Base-by-base conservation (phyloP, 2,329 filamentous ascomycete species). In the Delphinella strobiligena region DNA sequence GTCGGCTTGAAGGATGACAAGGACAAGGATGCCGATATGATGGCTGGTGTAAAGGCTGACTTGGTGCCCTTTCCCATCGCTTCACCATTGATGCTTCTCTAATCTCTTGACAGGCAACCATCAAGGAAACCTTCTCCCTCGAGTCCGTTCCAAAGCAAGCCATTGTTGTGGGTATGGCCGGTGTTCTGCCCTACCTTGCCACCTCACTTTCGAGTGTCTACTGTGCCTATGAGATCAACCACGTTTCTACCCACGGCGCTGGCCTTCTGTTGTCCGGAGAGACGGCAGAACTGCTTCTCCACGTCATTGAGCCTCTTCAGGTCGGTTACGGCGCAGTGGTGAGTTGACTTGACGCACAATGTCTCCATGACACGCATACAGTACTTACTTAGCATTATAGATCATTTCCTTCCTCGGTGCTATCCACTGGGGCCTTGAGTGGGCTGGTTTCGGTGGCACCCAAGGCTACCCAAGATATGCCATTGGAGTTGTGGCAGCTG, bases 361-460 rank as follows among this genome's bases (percentile, higher is more conserved):
- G 12, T 24, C n/a, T 10, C 5, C n/a, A n/a, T n/a, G n/a, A n/a
- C 9, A 19, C 30, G 16, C 4, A 17, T 15, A 10, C 10, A 3
- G n/a, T 22, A n/a, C 24, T 36, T 4, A 40, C 30, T 5, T 19
- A 11, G 36, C 14, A 30, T 5, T 19, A n/a, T 46, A 82, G 78
- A 91, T 94, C 52, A 82, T 94, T 51, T 93, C 87, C 19, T 95
- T 94, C 69, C 74, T 95, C 1, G 89, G 89, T 33, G 88, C 88
- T 24, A 79, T 94, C 53, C 89, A 95, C 62, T 95, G 89, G 82
- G 88, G 88, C 41, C 70, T 94, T 14, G 87, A 94, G 62, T 93
- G 80, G 59, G 82, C 82, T 37, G 66, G 80, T 63, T 79, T 70
- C 59, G 64, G 79, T 61, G 61, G 74, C 54, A 52, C 72, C 45